Conservation (phyloP, 768 basidiomycete genomes). For the Lactarius psammicola region DNA sequence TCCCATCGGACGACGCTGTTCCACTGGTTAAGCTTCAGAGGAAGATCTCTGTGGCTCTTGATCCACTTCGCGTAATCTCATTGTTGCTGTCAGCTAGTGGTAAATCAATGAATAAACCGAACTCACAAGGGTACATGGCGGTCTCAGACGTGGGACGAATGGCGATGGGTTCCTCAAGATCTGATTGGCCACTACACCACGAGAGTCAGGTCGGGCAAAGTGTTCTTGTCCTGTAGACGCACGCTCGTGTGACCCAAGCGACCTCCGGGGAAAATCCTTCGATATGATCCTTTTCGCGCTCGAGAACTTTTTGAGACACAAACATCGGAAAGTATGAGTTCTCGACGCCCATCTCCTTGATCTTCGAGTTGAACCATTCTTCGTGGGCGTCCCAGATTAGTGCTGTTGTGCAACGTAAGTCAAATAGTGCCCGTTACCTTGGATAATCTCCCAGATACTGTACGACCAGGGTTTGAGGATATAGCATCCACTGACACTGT, state of each 20-base stretch:
- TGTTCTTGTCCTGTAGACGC: conserved; percentile 37
- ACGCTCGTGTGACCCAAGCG: conserved; percentile 99
- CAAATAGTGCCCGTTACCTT: conserved; percentile 52
- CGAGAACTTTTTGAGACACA: conserved; percentile 86
- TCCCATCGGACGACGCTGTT: conserved; percentile 99
- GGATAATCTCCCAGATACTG: conserved; percentile 95
- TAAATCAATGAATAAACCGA: background rate
- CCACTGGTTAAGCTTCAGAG: conserved; percentile 97
- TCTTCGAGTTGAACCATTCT: conserved; percentile 93
- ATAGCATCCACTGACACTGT: conserved; percentile 98
- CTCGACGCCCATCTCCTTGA: conserved; percentile 93
- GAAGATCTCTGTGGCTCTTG: conserved; percentile 93
- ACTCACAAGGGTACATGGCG: conserved; percentile 96
- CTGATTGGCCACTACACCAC: conserved; percentile 71
- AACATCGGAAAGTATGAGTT: conserved; percentile 99
- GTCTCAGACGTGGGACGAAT: conserved; percentile 99
- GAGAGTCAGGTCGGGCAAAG: conserved; percentile 2
- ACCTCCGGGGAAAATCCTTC: conserved; percentile 99
- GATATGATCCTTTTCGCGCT: conserved; percentile 97
- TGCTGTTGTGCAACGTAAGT: background rate
- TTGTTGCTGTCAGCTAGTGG: conserved; percentile 6
- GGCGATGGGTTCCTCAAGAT: conserved; percentile 95
- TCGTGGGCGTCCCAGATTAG: conserved; percentile 6
- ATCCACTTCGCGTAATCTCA: conserved; percentile 99
- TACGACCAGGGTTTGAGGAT: conserved; percentile 98